These are phyloP conservation scores for Leccinum variicolor DNA, from an alignment of 768 basidiomycete genomes.

Conservation along the genomic window DNA sequence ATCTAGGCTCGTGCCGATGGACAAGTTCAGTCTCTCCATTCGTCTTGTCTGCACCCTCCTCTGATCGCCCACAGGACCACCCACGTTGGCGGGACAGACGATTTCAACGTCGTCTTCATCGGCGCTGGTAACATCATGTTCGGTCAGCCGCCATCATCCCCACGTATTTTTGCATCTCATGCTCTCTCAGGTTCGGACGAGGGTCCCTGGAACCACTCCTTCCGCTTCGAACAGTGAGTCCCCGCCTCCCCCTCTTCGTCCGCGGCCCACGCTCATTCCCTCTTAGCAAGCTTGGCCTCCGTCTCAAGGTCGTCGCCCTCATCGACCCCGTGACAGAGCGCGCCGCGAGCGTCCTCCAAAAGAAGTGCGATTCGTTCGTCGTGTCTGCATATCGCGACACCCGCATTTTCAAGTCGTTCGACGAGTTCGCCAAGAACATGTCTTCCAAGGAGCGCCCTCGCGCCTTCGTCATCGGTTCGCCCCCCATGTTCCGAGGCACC, in stretches of 20 bases:
- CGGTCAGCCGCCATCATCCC: slow-evolving; percentile 43
- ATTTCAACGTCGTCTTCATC: slow-evolving; percentile 93
- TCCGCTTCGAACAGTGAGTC: slow-evolving; percentile 83
- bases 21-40: slow-evolving; percentile 50
- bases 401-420: slow-evolving; percentile 76
- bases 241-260: neutral
- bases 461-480: slow-evolving; percentile 85
- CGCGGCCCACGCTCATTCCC: slow-evolving; percentile 7
- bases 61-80: slow-evolving; percentile 36
- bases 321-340: slow-evolving; percentile 89
- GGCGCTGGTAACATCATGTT: slow-evolving; percentile 99
- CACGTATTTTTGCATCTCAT: neutral
- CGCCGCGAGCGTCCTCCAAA: slow-evolving; percentile 73
- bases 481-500: slow-evolving; percentile 91
- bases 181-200: slow-evolving; percentile 66
- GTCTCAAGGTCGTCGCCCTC: slow-evolving; percentile 93
- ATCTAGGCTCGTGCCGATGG: slow-evolving; percentile 71
- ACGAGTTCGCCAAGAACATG: slow-evolving; percentile 78
- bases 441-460: slow-evolving; percentile 63
- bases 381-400: slow-evolving; percentile 91
- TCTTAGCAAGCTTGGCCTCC: slow-evolving; percentile 84
- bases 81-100: slow-evolving; percentile 56
- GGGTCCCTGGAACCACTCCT: slow-evolving; percentile 92
- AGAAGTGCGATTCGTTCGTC: slow-evolving; percentile 93
- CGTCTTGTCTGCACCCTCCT: neutral